Base-by-base conservation (phyloP, 768 basidiomycete genomes). In the Termitomyces sp. region DNA sequence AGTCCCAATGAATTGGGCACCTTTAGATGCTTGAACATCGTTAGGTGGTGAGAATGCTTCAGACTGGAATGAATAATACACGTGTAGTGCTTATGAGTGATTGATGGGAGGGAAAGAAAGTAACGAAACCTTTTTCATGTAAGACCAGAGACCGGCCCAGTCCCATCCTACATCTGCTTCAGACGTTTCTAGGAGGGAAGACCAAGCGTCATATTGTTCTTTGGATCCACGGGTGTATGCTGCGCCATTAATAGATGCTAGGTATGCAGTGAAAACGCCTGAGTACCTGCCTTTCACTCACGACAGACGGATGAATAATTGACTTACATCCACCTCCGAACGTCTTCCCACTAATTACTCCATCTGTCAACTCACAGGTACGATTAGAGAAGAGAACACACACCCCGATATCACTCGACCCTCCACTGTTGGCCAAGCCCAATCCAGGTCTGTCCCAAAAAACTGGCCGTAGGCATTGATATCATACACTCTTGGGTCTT, bases 1-100 rank as follows among this genome's bases (percentile, higher is more conserved):
- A 5, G 71, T 71, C 1, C 71, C 68, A 57, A 81, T 73, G 8
- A 67, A 79, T 56, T 80, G 77, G 2, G 79, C 79, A 1, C 80
- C 80, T 63, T 78, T 80, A 4, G 75, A 72, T 0, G 69, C 69
- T 66, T 82, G 80, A 53, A 76, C 71, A 10, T 65, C 55, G 56
- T 79, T 81, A 2, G 81, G 81, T 18, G 79, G 71, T 7, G 79
- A 79, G 64, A 81, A 81, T 4, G 70, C 64, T 64, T 82, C 80
- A 0, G 80, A 76, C 80, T 82, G 32, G 0, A 4, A 16, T 23
- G 23, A 23, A 23, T 23, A 23, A 23, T 23, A 23, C 23, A 23
- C 12, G 16, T 33, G 9, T 20, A 4, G 12, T 16, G 4, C 32
- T 4, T 40, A 33, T 26, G 7, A 50, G 40, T 18, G 6, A 5